Conservation (phyloP, 2,329 filamentous ascomycete genomes). For the Davidsoniella virescens region DNA sequence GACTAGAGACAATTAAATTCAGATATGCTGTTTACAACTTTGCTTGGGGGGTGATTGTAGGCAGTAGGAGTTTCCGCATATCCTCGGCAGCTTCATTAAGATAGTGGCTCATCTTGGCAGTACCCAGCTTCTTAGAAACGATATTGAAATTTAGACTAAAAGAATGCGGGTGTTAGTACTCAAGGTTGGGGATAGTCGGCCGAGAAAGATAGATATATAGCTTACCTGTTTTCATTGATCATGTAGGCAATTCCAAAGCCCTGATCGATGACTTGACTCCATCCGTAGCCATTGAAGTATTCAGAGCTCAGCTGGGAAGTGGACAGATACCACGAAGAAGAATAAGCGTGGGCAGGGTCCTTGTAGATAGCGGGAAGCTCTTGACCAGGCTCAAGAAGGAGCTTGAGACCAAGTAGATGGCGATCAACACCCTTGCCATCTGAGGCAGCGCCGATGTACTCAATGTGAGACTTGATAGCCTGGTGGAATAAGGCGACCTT, state of each 20-base stretch:
- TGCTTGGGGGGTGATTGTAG: slow-evolving; percentile 66
- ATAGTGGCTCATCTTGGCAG: slow-evolving; percentile 88
- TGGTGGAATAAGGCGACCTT: slow-evolving; percentile 63
- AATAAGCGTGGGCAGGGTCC: slow-evolving; percentile 76
- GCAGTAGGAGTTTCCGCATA: slow-evolving; percentile 69
- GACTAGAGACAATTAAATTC: no score
- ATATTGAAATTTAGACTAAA: slow-evolving; percentile 84
- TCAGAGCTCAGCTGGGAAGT: slow-evolving; percentile 84
- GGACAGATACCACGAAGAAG: slow-evolving; percentile 74
- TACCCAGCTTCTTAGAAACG: slow-evolving; percentile 81
- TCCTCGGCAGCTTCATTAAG: slow-evolving; percentile 86
- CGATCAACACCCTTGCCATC: slow-evolving; percentile 91
- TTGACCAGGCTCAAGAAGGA: slow-evolving; percentile 66
- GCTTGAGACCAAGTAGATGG: slow-evolving; percentile 95
- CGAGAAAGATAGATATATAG: no score
- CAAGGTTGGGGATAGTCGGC: no score
- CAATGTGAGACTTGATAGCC: slow-evolving; percentile 65
- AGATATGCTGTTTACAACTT: slow-evolving; percentile 49
- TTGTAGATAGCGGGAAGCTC: slow-evolving; percentile 68
- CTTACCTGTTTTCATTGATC: slow-evolving; percentile 81
- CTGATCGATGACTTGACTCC: slow-evolving; percentile 92
- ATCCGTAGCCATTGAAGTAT: slow-evolving; percentile 98
- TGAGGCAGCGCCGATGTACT: slow-evolving; percentile 78
- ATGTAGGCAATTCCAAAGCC: slow-evolving; percentile 98
- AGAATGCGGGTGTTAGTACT: slow-evolving; percentile 21